Percentiles rank a stretch among this genome's conserved stretches.
Evolutionary conservation across 1,139 yeast species (phyloP).

Genomic region (Blastobotrys raffinosifermentans): DNA sequence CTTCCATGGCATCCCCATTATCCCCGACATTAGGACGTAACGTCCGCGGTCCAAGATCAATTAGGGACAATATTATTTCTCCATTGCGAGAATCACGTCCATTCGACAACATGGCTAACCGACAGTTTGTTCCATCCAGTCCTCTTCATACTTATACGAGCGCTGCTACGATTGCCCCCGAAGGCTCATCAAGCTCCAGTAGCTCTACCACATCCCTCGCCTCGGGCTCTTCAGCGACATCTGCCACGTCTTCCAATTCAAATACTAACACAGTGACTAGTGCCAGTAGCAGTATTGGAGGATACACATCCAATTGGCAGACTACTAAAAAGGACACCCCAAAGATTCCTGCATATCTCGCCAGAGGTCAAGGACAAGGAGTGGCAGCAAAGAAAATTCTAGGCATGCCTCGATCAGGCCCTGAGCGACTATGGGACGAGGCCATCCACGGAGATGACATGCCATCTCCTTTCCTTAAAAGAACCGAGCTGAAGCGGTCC

Average conservation of each 20-base stretch:
- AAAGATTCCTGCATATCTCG: slow-evolving; percentile 24
- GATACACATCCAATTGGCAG: not conserved
- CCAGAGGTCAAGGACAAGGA: slow-evolving; percentile 21
- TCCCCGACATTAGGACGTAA: slow-evolving; percentile 14
- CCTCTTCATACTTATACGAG: slow-evolving; percentile 9
- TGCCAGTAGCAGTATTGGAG: not conserved
- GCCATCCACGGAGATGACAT: slow-evolving; percentile 25
- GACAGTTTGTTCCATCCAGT: slow-evolving; percentile 12
- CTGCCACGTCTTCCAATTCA: not conserved
- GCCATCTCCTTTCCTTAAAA: slow-evolving; percentile 27
- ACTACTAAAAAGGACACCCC: no score
- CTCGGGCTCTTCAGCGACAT: not conserved
- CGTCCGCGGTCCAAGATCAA: slow-evolving; percentile 24
- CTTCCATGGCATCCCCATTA: slow-evolving; percentile 13
- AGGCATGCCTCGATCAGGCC: slow-evolving; percentile 17
- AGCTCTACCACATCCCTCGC: no score
- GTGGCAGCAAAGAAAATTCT: slow-evolving; percentile 20
- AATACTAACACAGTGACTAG: not conserved
- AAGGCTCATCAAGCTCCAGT: slow-evolving; percentile 1
- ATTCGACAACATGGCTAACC: slow-evolving; percentile 16
- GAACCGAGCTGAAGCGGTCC: slow-evolving; percentile 30
- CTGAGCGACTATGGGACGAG: slow-evolving; percentile 22
- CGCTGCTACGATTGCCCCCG: slow-evolving; percentile 4
- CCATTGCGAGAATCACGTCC: slow-evolving; percentile 18
- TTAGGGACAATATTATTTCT: slow-evolving; percentile 20